Percentiles rank a stretch among this genome's conserved stretches.
phyloP scores from a whole-genome alignment of 1,139 yeast genomes.

The Williopsis jadinii region DNA sequence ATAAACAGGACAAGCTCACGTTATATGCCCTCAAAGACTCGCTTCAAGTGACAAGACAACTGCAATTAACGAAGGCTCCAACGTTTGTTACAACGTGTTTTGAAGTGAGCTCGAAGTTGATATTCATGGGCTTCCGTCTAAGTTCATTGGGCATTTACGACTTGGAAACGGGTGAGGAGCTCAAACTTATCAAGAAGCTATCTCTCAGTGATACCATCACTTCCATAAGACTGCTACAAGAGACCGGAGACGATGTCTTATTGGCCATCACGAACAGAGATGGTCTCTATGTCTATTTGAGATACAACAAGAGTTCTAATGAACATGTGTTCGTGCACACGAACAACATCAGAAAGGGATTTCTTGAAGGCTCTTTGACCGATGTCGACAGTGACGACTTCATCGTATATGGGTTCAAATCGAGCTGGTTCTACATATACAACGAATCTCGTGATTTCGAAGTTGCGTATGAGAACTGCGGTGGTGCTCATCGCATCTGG shows the following conservation, averaged over 20 bases:
- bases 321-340: conserved; percentile 36
- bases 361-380: conserved; percentile 65
- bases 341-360: conserved; percentile 67
- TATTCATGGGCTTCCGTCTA: conserved; percentile 66
- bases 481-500: conserved; percentile 92
- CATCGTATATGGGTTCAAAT: conserved; percentile 73
- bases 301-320: conserved; percentile 6
- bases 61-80: conserved; percentile 30
- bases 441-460: conserved; percentile 76
- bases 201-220: conserved; percentile 75
- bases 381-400: conserved; percentile 41
- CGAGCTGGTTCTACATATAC: conserved; percentile 73
- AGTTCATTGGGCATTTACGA: conserved; percentile 58
- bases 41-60: conserved; percentile 20
- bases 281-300: conserved; percentile 44
- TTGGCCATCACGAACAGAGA: conserved; percentile 53
- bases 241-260: conserved; percentile 12
- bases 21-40: conserved; percentile 32
- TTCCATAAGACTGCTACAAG: conserved; percentile 36
- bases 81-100: conserved; percentile 57
- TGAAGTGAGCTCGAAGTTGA: conserved; percentile 33
- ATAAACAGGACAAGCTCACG: conserved; percentile 51
- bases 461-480: conserved; percentile 67
- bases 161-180: conserved; percentile 23
- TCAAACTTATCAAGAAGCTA: conserved; percentile 38